Evolutionary conservation across 2,329 filamentous ascomycete species (phyloP).

Genomic region (Hymenoscyphus fructigenus): DNA sequence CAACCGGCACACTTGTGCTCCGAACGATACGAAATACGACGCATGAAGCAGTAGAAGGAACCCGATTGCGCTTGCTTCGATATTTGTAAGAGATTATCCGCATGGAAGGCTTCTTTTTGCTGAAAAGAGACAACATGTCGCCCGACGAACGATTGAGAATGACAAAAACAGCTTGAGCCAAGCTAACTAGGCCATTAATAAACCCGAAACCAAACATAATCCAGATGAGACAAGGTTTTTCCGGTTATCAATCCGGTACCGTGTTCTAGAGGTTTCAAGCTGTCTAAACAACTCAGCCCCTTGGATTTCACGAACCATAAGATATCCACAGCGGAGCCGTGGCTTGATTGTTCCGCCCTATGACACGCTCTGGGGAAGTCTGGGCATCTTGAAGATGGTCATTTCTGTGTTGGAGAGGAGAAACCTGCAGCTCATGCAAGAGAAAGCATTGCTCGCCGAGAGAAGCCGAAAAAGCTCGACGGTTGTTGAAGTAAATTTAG

Average conservation of each 20-base stretch:
- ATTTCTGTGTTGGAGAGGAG: constrained; percentile 1
- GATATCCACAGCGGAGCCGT: constrained; percentile 1
- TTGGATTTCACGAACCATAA: constrained; percentile 4
- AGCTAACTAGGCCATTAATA: constrained; percentile 5
- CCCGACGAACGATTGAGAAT: not conserved
- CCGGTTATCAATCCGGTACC: not conserved
- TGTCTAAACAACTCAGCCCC: not conserved
- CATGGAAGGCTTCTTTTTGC: not conserved
- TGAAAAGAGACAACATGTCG: constrained; percentile 1
- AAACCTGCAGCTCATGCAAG: not conserved
- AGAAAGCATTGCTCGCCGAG: not conserved
- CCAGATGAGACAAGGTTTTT: constrained; percentile 7
- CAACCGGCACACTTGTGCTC: not conserved
- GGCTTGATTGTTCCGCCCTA: constrained; percentile 3
- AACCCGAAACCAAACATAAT: constrained; percentile 9
- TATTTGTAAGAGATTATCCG: not conserved
- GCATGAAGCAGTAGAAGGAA: not conserved
- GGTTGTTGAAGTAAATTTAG: not conserved
- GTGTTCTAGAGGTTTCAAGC: not conserved
- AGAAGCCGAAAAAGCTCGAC: not conserved
- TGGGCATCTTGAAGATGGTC: not conserved
- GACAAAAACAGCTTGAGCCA: not conserved
- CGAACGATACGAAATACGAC: not conserved
- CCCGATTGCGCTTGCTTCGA: not conserved
- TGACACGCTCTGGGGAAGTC: not conserved